Conservation (phyloP, 2,329 filamentous ascomycete species). For the Calonectria hongkongensis region DNA sequence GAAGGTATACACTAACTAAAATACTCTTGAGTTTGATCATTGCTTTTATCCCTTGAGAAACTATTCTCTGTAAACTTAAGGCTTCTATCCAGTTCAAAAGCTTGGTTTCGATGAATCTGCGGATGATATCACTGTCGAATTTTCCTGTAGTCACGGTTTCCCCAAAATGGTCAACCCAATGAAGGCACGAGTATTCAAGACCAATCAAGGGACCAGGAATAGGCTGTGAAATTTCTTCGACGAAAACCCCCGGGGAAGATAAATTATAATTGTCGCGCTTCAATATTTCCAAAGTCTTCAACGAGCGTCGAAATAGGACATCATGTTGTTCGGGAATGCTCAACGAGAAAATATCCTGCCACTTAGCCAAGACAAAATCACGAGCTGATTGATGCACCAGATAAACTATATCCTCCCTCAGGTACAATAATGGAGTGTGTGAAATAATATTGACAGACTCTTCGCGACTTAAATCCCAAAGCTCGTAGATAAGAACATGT, state of each 20-base stretch:
- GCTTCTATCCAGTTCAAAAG: constrained; percentile 66
- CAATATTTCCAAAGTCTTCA: constrained; percentile 57
- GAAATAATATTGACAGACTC: too few species aligned
- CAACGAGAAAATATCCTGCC: constrained; percentile 56
- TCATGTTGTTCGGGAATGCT: constrained; percentile 54
- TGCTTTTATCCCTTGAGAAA: neutral
- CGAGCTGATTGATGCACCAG: constrained; percentile 67
- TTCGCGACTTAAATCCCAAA: constrained; percentile 38
- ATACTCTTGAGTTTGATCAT: neutral
- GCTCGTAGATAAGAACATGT: constrained; percentile 46
- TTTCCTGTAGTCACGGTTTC: too few species aligned
- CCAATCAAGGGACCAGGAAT: constrained; percentile 39
- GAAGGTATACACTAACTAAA: neutral
- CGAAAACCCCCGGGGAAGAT: constrained; percentile 26
- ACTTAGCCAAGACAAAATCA: constrained; percentile 61
- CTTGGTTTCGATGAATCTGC: neutral
- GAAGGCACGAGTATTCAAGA: constrained; percentile 46
- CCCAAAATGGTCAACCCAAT: constrained; percentile 48
- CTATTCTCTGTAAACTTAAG: constrained; percentile 59
- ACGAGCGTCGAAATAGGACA: constrained; percentile 59
- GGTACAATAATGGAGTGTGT: constrained; percentile 63
- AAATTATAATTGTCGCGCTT: constrained; percentile 61
- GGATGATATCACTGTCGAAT: neutral
- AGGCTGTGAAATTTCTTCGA: constrained; percentile 34
- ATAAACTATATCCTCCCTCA: constrained; percentile 55